Base-by-base conservation (phyloP, 148 eudicot species). In the Fallopia convolvulus region DNA sequence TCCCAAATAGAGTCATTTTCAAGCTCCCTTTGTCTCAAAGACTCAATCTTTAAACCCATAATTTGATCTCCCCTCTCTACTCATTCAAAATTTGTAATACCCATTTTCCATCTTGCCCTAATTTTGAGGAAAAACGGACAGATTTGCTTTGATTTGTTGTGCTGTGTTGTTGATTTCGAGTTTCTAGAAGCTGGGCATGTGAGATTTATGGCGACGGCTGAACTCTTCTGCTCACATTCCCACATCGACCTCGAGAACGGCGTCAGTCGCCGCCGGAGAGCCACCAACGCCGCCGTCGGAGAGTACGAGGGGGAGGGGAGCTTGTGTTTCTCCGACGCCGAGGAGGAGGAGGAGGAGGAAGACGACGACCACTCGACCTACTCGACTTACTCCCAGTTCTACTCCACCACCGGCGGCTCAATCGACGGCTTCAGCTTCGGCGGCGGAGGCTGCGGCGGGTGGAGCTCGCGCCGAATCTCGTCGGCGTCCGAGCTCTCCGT, bases 401-500 rank as follows among this genome's bases (percentile, higher is more conserved):
- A 73, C 75, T 73, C 75, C 52, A 36, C 75, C 32, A 73, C 32
- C 13, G 49, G 72, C 11, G 77, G 77, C 63, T 76, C 78, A 41
- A 23, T 39, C 60, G 78, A 56, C 50, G 78, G 63, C 49, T 6
- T 20, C 79, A 3, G 74, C 77, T 4, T 61, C 77, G 30, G 5
- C 9, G 50, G 47, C 8, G 70, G 83, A 33, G 82, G 46, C 40
- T 81, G 46, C 40, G 36, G 15, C 4, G 68, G 33, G 3, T 60
- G 68, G 68, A 60, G 68, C 14, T 60, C 68, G 3, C 20, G 74
- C 20, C 74, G 74, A 3, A 20, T 13, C 74, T 88, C 88, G n/a
- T 82, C 82, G 58, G 88, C 81, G 60, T 86, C 90, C 6, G 89
- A 83, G 50, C 87, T 85, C 72, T 86, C 90, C 0, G 87, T 83